Conservation (phyloP, 2,329 filamentous ascomycete genomes). For the Mycocentrospora acerina region DNA sequence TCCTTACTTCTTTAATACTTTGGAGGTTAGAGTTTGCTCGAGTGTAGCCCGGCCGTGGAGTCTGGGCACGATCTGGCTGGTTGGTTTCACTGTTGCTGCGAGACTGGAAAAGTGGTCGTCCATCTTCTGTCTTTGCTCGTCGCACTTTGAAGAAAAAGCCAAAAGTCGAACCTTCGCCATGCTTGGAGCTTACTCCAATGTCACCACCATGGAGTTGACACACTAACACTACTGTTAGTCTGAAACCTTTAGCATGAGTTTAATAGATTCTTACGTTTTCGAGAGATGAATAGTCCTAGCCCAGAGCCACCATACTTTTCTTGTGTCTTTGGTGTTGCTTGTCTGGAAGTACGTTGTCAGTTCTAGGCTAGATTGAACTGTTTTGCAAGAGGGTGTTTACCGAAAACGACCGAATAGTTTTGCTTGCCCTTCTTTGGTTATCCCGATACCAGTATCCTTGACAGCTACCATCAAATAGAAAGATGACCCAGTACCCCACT, state of each 20-base stretch:
- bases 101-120: slow-evolving; percentile 26
- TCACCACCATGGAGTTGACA: slow-evolving; percentile 43
- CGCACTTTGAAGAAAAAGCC: slow-evolving; percentile 42
- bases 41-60: slow-evolving; percentile 28
- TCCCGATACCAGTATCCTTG: slow-evolving; percentile 47
- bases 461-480: slow-evolving; percentile 50
- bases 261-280: slow-evolving; percentile 32
- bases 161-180: slow-evolving; percentile 40
- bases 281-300: slow-evolving; percentile 41
- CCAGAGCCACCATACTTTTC: slow-evolving; percentile 47
- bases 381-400: slow-evolving; percentile 16
- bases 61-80: slow-evolving; percentile 9
- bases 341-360: slow-evolving; percentile 18
- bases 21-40: slow-evolving; percentile 30
- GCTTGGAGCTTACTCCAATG: slow-evolving; percentile 38
- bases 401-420: slow-evolving; percentile 48
- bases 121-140: slow-evolving; percentile 21
- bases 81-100: slow-evolving; percentile 27
- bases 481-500: slow-evolving; percentile 44
- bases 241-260: not conserved
- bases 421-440: slow-evolving; percentile 42
- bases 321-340: slow-evolving; percentile 44
- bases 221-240: slow-evolving; percentile 18
- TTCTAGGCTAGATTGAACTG: not conserved
- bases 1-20: slow-evolving; percentile 24